These are phyloP conservation scores for Martensiomyces pterosporus DNA, from an alignment of 192 early-diverging fungal genomes.

Conservation along the genomic window DNA sequence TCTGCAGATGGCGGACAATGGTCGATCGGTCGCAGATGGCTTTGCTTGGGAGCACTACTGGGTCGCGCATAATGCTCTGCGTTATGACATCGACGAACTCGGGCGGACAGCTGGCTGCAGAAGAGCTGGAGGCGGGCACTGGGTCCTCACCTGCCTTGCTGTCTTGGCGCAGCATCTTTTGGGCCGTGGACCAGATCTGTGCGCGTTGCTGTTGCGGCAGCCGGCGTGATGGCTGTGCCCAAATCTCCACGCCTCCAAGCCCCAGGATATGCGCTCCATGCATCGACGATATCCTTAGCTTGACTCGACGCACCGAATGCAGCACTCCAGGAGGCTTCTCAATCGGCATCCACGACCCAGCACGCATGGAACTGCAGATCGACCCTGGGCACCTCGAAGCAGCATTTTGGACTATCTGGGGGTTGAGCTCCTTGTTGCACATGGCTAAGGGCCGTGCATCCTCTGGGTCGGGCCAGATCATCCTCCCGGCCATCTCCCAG, in stretches of 20 bases:
- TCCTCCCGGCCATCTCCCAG: conserved; percentile 7
- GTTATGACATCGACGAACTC: conserved; percentile 32
- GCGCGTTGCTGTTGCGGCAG: conserved; percentile 6
- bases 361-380: background rate
- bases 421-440: conserved; percentile 11
- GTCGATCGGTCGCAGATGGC: conserved; percentile 22
- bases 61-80: conserved; percentile 20
- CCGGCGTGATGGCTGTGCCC: conserved; percentile 27
- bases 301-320: conserved; percentile 9
- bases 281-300: conserved; percentile 12
- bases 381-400: background rate
- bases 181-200: conserved; percentile 1
- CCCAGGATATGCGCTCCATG: conserved; percentile 11
- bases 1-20: conserved; percentile 13
- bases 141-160: no score
- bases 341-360: conserved; percentile 5
- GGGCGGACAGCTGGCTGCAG: conserved; percentile 6
- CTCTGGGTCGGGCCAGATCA: background rate
- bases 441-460: background rate
- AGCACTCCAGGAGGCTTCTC: background rate
- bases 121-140: no score
- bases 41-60: conserved; percentile 19
- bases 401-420: conserved; percentile 1
- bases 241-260: conserved; percentile 17
- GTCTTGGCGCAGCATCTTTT: background rate